phyloP scores from a whole-genome alignment of 345 rosid species.

The Excoecaria agallocha region DNA sequence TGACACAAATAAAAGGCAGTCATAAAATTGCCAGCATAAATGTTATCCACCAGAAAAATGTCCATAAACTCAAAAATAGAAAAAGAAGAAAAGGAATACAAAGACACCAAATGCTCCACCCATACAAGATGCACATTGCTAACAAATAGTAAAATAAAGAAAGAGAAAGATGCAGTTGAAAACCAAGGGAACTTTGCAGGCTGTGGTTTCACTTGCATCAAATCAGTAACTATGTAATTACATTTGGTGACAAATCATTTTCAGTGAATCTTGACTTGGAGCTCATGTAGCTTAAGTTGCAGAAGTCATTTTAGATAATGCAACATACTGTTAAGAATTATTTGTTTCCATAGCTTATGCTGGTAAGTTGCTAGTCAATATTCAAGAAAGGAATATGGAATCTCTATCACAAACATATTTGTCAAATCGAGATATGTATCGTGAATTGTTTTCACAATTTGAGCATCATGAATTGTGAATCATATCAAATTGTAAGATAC shows the following conservation, averaged over 20 bases:
- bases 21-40: neutral
- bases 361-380: neutral
- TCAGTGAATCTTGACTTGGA: neutral
- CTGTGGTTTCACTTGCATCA: neutral
- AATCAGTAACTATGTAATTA: neutral
- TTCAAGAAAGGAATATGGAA: neutral
- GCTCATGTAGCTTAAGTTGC: neutral
- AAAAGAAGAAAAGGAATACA: neutral
- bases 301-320: constrained; percentile 1
- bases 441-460: too few species aligned
- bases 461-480: too few species aligned
- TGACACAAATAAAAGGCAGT: neutral
- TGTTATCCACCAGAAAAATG: neutral
- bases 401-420: neutral
- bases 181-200: neutral
- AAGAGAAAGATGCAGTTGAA: neutral
- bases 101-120: neutral
- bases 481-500: too few species aligned
- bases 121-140: neutral
- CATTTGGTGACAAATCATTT: neutral
- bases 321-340: neutral
- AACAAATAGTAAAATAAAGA: neutral
- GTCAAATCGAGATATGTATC: too few species aligned
- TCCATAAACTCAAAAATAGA: too few species aligned
- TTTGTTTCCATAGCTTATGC: neutral